phyloP scores from a whole-genome alignment of 768 basidiomycete species.

The Suillus sp. region DNA sequence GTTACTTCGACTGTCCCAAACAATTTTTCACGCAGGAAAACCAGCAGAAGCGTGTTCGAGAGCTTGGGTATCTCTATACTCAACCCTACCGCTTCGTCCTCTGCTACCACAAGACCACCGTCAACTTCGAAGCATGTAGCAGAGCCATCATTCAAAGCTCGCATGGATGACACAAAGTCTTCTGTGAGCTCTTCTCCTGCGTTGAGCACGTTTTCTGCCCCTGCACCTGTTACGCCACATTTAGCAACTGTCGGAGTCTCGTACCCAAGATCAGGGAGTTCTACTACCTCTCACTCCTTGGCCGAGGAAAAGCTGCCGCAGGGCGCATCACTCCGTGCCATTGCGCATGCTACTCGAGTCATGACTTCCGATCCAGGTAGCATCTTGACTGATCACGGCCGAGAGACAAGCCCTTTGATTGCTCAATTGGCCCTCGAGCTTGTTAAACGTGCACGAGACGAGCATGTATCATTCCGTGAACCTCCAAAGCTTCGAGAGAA shows the following conservation, averaged over 20 bases:
- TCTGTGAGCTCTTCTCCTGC: slow-evolving; percentile 26
- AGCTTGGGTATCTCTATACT: slow-evolving; percentile 70
- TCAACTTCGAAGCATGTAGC: slow-evolving; percentile 13
- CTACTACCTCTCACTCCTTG: slow-evolving; percentile 30
- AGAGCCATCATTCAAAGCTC: background rate
- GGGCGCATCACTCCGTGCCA: slow-evolving; percentile 71
- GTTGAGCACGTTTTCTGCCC: slow-evolving; percentile 19
- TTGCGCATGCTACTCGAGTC: slow-evolving; percentile 82
- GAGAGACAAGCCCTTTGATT: slow-evolving; percentile 62
- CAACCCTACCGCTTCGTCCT: slow-evolving; percentile 45
- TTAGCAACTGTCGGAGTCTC: slow-evolving; percentile 23
- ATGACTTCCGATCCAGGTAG: slow-evolving; percentile 81
- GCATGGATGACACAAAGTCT: slow-evolving; percentile 17
- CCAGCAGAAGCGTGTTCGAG: slow-evolving; percentile 68
- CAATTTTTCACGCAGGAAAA: slow-evolving; percentile 40
- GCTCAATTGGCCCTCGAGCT: slow-evolving; percentile 66
- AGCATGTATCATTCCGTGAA: slow-evolving; percentile 48
- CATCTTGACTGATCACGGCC: slow-evolving; percentile 71
- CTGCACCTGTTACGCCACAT: slow-evolving; percentile 30
- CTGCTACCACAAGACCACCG: slow-evolving; percentile 28
- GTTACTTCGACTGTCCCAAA: slow-evolving; percentile 17
- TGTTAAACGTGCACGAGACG: slow-evolving; percentile 67
- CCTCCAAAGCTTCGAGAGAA: slow-evolving; percentile 47
- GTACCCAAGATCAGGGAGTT: slow-evolving; percentile 30
- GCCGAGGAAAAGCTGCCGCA: slow-evolving; percentile 44